Evolutionary conservation across 331 rosid genomes (phyloP), one percentile per base, ranked within the genome.

Genomic region (Prunus yedoensis): DNA sequence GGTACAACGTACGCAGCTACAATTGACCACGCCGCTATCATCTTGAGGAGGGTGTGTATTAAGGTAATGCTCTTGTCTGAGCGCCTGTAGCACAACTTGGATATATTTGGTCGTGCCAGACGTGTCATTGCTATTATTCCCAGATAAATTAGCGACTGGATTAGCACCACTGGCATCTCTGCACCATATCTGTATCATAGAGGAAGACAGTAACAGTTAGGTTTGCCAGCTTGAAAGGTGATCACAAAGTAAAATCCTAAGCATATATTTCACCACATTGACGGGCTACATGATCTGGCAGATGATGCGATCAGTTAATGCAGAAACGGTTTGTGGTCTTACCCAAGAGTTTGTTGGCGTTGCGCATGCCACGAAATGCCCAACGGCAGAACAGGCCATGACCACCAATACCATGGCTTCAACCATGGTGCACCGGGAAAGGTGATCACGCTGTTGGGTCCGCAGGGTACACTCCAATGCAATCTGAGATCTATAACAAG

Each of bases 391-490:
- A 93, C 90, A 46, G 98, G 98, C 98, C 98, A 93, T 0, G 98
- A 82, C 98, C 98, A 93, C 98, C 98, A 93, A 74, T 93, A 93
- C 97, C 98, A 93, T 8, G 98, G 98, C 89, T 93, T 93, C 86
- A 93, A 76, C 98, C 97, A 93, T 0, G 92, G 77, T 9, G 98
- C 98, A 14, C 98, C 92, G 0, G 98, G 98, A 75, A 85, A 93
- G 16, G 98, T 93, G 45, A 93, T 86, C 74, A 93, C 98, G 54
- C 98, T 93, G 76, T 93, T 93, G 16, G 98, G 98, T 41, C 97
- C 97, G 23, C 98, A 93, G 3, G 98, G 96, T 30, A 93, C 84
- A 60, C 90, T 91, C 98, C 98, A 93, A 25, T 88, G 84, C 45
- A 93, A 82, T 67, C 74, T 89, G 71, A 93, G 89, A 76, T 93